phyloP scores from a whole-genome alignment of 2,329 filamentous ascomycete species.

The Trichophaea hybrida region DNA sequence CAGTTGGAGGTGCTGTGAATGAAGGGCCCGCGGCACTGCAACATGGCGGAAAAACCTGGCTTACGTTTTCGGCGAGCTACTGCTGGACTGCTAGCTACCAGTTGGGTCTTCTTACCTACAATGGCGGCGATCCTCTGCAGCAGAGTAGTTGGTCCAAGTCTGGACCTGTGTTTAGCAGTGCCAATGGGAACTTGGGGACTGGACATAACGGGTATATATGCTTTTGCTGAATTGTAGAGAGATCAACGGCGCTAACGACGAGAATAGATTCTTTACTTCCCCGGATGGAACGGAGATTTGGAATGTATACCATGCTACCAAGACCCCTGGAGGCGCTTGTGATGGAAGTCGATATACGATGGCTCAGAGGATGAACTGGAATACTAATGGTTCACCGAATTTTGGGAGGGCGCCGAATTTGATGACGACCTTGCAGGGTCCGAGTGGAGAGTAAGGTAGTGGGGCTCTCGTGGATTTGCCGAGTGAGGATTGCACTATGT shows the following conservation, averaged over 20 bases:
- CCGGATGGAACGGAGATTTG: conserved; percentile 42
- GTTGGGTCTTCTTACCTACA: conserved; percentile 41
- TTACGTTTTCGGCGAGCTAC: conserved; percentile 42
- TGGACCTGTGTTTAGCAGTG: conserved; percentile 39
- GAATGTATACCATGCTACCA: conserved; percentile 44
- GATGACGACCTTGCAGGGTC: conserved; percentile 29
- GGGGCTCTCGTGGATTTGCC: no score
- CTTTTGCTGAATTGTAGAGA: background rate
- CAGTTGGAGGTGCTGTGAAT: conserved; percentile 38
- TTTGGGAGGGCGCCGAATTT: conserved; percentile 34
- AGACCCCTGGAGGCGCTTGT: conserved; percentile 38
- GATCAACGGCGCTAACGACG: background rate
- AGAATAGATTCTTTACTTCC: conserved; percentile 41
- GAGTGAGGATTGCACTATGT: no score
- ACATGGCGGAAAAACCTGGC: conserved; percentile 39
- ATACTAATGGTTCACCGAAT: conserved; percentile 39
- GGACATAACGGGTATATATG: conserved; percentile 38
- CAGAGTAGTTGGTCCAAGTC: conserved; percentile 40
- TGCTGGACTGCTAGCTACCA: conserved; percentile 44
- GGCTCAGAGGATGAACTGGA: conserved; percentile 39
- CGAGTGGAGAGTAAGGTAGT: conserved; percentile 28
- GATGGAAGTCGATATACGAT: conserved; percentile 42
- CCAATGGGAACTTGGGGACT: conserved; percentile 44
- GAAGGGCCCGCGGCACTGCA: conserved; percentile 43
- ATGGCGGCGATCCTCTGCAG: conserved; percentile 38